Percentiles rank a stretch among this genome's conserved stretches.
These are phyloP conservation scores for Cercospora sp. DNA, from an alignment of 2,329 filamentous ascomycete genomes.

Conservation along the genomic window DNA sequence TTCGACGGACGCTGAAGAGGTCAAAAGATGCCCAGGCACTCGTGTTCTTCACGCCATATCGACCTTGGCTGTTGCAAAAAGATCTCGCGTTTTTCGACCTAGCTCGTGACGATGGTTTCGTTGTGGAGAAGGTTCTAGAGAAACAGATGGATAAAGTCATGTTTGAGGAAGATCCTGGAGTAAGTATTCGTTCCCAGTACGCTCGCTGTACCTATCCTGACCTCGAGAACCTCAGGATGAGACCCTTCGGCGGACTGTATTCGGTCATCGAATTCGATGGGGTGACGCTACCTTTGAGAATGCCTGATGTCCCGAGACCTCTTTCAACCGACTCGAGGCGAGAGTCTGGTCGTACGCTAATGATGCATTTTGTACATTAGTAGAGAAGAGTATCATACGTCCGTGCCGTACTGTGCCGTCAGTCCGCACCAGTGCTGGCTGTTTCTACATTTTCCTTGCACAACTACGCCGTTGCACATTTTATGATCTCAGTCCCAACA, in stretches of 20 bases:
- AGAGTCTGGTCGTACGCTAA: neutral
- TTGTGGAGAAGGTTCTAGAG: constrained; percentile 77
- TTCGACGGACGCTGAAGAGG: constrained; percentile 65
- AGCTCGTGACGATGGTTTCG: constrained; percentile 68
- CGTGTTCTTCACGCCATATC: constrained; percentile 92
- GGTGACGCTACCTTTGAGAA: constrained; percentile 7
- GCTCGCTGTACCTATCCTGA: neutral
- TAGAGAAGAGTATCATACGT: constrained; percentile 26
- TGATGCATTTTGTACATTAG: constrained; percentile 1
- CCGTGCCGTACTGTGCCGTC: constrained; percentile 6
- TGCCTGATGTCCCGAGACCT: neutral
- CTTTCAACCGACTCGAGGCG: neutral
- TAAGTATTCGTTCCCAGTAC: constrained; percentile 41
- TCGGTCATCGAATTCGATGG: constrained; percentile 74
- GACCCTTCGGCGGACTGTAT: constrained; percentile 76
- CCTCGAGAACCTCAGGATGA: constrained; percentile 58
- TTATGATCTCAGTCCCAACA: constrained; percentile 64
- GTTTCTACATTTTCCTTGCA: constrained; percentile 6
- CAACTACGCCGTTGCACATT: neutral
- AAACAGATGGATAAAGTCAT: constrained; percentile 80
- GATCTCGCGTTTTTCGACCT: constrained; percentile 85
- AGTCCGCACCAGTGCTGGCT: neutral
- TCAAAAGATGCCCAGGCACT: constrained; percentile 62
- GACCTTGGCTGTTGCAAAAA: constrained; percentile 83
- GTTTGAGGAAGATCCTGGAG: constrained; percentile 84